phyloP scores from a whole-genome alignment of 257 asterid species.

The Solanum sejunctum region DNA sequence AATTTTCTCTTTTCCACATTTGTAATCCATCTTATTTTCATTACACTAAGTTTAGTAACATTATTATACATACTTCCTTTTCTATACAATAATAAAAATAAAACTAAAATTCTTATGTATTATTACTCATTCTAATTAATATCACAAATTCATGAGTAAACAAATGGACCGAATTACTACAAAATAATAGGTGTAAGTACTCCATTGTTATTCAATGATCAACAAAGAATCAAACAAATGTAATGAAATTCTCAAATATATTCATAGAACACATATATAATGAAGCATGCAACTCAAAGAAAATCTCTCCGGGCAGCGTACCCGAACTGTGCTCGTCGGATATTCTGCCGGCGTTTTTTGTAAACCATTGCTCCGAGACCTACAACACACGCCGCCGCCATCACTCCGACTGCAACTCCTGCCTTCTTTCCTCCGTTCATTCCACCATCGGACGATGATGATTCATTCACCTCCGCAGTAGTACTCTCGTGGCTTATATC shows the following conservation, averaged over 20 bases:
- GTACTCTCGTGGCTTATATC: constrained; percentile 9
- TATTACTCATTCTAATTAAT: no score
- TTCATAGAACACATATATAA: not conserved
- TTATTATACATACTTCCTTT: no score
- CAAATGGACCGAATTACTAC: no score
- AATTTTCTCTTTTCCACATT: no score
- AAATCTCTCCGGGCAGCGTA: constrained; percentile 34
- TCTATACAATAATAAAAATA: no score
- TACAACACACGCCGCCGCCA: constrained; percentile 30
- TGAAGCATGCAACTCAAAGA: constrained; percentile 16
- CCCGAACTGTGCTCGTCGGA: constrained; percentile 54
- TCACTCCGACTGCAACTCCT: constrained; percentile 57
- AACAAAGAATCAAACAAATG: not conserved
- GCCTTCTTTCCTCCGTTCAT: constrained; percentile 47
- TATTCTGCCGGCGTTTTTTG: constrained; percentile 61
- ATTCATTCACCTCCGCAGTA: not conserved
- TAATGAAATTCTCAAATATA: not conserved
- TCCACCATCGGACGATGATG: constrained; percentile 20
- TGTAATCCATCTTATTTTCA: no score
- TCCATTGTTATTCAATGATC: not conserved
- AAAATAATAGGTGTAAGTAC: not conserved
- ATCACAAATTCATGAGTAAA: no score
- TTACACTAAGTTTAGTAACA: no score
- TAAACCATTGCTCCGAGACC: constrained; percentile 43
- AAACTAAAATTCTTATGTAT: no score